These are phyloP conservation scores for Flaveria ramosissima DNA, from an alignment of 129 eudicot genomes.

Conservation along the genomic window DNA sequence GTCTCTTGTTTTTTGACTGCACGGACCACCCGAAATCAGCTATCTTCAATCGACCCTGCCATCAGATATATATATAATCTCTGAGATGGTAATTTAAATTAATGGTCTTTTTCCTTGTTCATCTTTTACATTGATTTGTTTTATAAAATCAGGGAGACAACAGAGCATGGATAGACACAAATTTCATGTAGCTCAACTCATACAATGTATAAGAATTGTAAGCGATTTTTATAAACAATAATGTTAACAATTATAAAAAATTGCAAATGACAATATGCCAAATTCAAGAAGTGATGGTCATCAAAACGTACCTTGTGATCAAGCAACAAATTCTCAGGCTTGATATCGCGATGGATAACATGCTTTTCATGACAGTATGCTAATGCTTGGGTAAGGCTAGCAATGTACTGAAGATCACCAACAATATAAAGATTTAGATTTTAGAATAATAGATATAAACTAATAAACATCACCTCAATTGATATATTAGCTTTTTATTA, in stretches of 20 bases:
- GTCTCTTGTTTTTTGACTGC: constrained; percentile 78
- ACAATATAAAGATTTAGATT: constrained; percentile 18
- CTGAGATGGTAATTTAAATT: no score
- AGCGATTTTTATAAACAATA: not conserved
- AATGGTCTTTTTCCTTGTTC: no score
- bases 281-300: not conserved
- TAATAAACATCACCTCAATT: not conserved
- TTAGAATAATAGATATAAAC: constrained; percentile 9
- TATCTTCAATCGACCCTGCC: constrained; percentile 86
- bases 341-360: constrained; percentile 94
- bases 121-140: not conserved
- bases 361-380: constrained; percentile 91
- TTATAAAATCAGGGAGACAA: not conserved
- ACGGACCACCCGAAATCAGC: constrained; percentile 99
- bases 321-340: constrained; percentile 93
- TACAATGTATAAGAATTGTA: not conserved
- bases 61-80: constrained; percentile 7
- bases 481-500: not conserved
- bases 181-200: not conserved
- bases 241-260: not conserved
- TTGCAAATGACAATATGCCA: not conserved
- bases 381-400: constrained; percentile 83
- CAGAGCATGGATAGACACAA: not conserved
- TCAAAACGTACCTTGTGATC: constrained; percentile 78
- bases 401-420: constrained; percentile 61